phyloP scores from a whole-genome alignment of 2,329 filamentous ascomycete genomes.

The Apiospora aurea region DNA sequence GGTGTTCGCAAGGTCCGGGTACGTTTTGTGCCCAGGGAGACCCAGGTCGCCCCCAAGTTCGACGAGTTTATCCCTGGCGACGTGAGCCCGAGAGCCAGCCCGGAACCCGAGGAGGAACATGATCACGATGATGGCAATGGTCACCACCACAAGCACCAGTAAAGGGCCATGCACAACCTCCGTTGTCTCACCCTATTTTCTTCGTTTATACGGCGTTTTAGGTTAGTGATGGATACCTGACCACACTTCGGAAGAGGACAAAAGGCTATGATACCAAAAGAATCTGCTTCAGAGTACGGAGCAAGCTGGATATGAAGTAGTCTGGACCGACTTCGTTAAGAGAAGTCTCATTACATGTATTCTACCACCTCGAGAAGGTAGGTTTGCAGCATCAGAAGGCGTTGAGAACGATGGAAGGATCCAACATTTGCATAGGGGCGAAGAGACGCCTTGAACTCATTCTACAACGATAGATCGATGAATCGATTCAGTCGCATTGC shows the following conservation, averaged over 20 bases:
- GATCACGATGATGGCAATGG: constrained; percentile 49
- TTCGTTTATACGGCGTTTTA: constrained; percentile 20
- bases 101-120: constrained; percentile 64
- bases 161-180: background rate
- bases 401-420: constrained; percentile 1
- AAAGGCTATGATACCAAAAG: constrained; percentile 23
- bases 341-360: background rate
- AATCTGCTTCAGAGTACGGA: constrained; percentile 7
- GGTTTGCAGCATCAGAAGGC: constrained; percentile 9
- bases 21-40: constrained; percentile 78
- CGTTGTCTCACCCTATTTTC: constrained; percentile 2
- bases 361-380: background rate
- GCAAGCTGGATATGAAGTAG: background rate
- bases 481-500: background rate
- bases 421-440: constrained; percentile 3
- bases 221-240: constrained; percentile 14
- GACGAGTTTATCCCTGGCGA: constrained; percentile 81
- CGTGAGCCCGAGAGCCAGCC: constrained; percentile 62
- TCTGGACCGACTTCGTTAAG: background rate
- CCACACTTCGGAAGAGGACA: background rate
- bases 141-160: constrained; percentile 36
- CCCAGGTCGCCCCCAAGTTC: constrained; percentile 62
- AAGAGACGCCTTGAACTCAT: background rate
- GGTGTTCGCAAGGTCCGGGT: constrained; percentile 86
- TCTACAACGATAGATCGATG: background rate